These are phyloP conservation scores for Ophiocordyceps unilateralis DNA, from an alignment of 2,329 filamentous ascomycete species.

Conservation along the genomic window DNA sequence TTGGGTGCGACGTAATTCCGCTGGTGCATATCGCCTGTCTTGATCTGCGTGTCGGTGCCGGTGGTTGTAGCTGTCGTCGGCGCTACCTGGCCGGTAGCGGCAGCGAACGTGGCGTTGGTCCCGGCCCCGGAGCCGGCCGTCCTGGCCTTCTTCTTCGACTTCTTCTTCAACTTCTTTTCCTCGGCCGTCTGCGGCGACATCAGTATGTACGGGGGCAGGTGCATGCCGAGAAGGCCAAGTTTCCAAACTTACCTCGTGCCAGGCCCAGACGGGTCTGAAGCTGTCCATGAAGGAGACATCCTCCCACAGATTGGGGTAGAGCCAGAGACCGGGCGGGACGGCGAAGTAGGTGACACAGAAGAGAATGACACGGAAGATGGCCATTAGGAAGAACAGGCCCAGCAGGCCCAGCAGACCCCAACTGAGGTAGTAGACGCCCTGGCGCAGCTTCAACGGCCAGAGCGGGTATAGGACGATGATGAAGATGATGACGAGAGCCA, in stretches of 20 bases:
- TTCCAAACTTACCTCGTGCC: conserved; percentile 63
- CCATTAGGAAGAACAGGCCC: conserved; percentile 92
- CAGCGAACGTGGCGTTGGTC: conserved; percentile 27
- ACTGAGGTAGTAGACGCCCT: conserved; percentile 93
- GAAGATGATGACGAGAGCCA: conserved; percentile 71
- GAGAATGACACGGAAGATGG: conserved; percentile 86
- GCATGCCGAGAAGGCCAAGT: background rate
- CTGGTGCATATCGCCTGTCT: conserved; percentile 23
- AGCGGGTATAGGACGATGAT: conserved; percentile 86
- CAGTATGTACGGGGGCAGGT: too few relatives aligned
- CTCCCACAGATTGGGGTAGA: conserved; percentile 95
- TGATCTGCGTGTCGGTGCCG: conserved; percentile 35
- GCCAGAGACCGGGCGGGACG: conserved; percentile 78
- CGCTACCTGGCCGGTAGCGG: conserved; percentile 32
- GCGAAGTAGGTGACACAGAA: conserved; percentile 86
- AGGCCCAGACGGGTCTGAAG: conserved; percentile 91
- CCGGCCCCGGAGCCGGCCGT: conserved; percentile 13
- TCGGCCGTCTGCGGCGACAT: conserved; percentile 4
- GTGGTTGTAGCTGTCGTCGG: conserved; percentile 39
- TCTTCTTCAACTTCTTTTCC: conserved; percentile 14
- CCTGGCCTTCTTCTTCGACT: conserved; percentile 41
- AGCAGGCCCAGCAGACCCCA: conserved; percentile 85
- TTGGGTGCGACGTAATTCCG: conserved; percentile 31
- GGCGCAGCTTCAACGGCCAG: conserved; percentile 80
- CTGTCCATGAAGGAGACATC: conserved; percentile 97